Base-by-base conservation (phyloP, 176 grass and related monocot species). In the Ensete glaucum region DNA sequence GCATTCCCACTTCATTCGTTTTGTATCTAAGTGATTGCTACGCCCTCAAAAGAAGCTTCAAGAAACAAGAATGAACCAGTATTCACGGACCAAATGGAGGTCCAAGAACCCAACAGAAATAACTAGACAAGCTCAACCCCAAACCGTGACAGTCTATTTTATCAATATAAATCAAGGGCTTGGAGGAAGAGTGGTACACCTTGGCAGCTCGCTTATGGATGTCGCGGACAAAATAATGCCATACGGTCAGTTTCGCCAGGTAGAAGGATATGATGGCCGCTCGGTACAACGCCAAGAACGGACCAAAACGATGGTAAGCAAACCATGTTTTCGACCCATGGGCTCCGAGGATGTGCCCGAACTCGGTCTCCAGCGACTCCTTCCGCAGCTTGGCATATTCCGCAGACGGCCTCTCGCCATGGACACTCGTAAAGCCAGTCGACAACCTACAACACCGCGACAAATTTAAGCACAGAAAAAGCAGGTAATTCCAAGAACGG, bases 311-410 rank as follows among this genome's bases (percentile, higher is more conserved):
- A 64, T 78, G 64, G 74, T 90, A 83, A 10, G 85, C 85, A 87
- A 96, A 96, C 62, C 88, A 52, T 1, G 67, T 84, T n/a, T 54
- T 85, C 0, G 94, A 97, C 68, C 85, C 48, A 14, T 64, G 87
- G 64, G 81, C 79, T 50, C 94, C 90, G 59, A 97, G 66, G 25
- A 93, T 97, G 76, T 87, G 81, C 57, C 90, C 78, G 50, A 97
- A 97, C 78, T 93, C 79, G 2, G 64, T 82, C 83, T 97, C 94
- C 64, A 97, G 82, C 4, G 73, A 92, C 83, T 93, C 85, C 79
- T 91, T 97, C 24, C 94, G 90, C 56, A 82, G 87, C 81, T 93
- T 97, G 29, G 94, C 94, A 76, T 93, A 97, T 63, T 97, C 94
- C 52, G 90, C 81, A 14, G 94, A 93, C 1, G 84, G 87, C 51